phyloP scores from a whole-genome alignment of 257 asterid genomes.

The Salvia rosmarinus region DNA sequence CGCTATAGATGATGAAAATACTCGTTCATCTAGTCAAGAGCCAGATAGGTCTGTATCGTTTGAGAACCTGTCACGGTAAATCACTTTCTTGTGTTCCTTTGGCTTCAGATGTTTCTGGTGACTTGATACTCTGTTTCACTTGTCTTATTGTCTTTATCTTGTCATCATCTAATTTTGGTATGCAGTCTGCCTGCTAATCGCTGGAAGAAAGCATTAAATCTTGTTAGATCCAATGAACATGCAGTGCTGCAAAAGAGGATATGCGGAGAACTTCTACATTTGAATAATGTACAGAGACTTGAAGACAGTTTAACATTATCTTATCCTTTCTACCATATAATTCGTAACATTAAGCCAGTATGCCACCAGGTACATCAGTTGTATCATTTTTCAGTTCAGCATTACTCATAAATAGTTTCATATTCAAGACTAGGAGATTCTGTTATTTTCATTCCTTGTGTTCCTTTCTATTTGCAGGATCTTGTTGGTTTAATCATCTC shows the following conservation, averaged over 20 bases:
- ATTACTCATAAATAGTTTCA: not conserved
- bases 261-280: conserved; percentile 60
- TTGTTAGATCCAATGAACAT: conserved; percentile 71
- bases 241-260: conserved; percentile 53
- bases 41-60: conserved; percentile 43
- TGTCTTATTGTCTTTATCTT: conserved; percentile 28
- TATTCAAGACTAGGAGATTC: conserved; percentile 14
- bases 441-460: conserved; percentile 4
- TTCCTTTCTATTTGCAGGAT: conserved; percentile 61
- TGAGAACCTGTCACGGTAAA: conserved; percentile 62
- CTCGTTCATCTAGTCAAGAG: conserved; percentile 49
- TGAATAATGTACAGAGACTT: conserved; percentile 53
- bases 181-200: conserved; percentile 69
- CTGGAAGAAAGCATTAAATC: conserved; percentile 85
- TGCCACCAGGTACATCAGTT: conserved; percentile 71
- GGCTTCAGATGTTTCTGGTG: conserved; percentile 13
- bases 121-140: conserved; percentile 17
- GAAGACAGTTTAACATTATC: conserved; percentile 54
- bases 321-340: conserved; percentile 59
- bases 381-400: not conserved
- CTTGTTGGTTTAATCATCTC: conserved; percentile 84
- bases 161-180: conserved; percentile 7
- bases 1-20: conserved; percentile 58
- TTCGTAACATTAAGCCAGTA: conserved; percentile 71
- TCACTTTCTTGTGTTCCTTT: conserved; percentile 30